Evolutionary conservation across 2,329 filamentous ascomycete species (phyloP).

Genomic region (Tolypocladium nubicola): DNA sequence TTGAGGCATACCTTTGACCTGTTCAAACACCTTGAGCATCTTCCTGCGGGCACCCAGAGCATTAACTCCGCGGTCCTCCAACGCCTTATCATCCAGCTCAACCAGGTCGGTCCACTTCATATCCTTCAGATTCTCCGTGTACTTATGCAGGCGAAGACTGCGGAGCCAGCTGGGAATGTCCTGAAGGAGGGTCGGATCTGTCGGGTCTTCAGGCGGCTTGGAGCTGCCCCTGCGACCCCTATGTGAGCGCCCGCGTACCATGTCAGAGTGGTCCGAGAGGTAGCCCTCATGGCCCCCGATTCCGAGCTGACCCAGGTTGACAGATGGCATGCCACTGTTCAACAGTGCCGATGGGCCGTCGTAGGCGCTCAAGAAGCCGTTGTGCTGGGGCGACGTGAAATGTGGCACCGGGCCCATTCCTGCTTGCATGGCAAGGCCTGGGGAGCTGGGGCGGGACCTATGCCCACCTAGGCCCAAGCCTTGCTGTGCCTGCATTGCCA

Average conservation of each 20-base stretch:
- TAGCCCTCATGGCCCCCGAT: slow-evolving; percentile 70
- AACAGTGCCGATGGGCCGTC: slow-evolving; percentile 62
- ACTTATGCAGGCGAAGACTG: slow-evolving; percentile 92
- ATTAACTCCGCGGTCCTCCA: slow-evolving; percentile 90
- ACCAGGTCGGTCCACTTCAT: slow-evolving; percentile 92
- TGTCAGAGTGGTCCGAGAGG: slow-evolving; percentile 86
- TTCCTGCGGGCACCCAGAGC: slow-evolving; percentile 90
- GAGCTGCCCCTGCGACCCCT: slow-evolving; percentile 87
- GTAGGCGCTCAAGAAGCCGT: slow-evolving; percentile 86
- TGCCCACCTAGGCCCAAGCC: slow-evolving; percentile 52
- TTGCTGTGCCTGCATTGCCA: slow-evolving; percentile 64
- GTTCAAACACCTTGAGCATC: slow-evolving; percentile 98
- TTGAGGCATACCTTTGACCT: slow-evolving; percentile 60
- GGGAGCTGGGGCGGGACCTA: slow-evolving; percentile 81
- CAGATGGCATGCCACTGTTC: slow-evolving; percentile 57
- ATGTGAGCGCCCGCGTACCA: slow-evolving; percentile 81
- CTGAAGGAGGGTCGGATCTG: slow-evolving; percentile 78
- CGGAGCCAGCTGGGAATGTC: slow-evolving; percentile 95
- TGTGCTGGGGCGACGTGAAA: slow-evolving; percentile 85
- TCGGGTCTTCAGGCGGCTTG: slow-evolving; percentile 96
- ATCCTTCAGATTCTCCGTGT: slow-evolving; percentile 96
- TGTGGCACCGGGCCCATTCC: slow-evolving; percentile 52
- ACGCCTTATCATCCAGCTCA: slow-evolving; percentile 81
- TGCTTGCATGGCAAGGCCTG: slow-evolving; percentile 71
- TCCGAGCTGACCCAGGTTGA: slow-evolving; percentile 65